Evolutionary conservation across 805 yeast species (phyloP).

Genomic region (Maudiozyma saulgeensis): DNA sequence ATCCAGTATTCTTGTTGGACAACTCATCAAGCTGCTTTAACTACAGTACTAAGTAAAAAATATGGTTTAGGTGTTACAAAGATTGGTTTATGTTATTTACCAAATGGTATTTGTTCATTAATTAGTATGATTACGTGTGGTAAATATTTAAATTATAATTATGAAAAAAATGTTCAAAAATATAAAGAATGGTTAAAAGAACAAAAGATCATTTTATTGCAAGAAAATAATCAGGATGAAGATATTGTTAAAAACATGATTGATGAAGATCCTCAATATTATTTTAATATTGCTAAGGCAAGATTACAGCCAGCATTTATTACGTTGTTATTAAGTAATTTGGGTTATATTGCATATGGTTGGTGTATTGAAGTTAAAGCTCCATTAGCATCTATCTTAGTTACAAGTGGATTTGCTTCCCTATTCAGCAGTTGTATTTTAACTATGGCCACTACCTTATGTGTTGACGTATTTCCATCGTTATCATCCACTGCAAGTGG

Average conservation of each 20-base stretch:
- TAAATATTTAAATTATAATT: slow-evolving; percentile 39
- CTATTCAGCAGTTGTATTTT: slow-evolving; percentile 48
- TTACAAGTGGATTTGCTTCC: slow-evolving; percentile 49
- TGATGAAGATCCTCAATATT: slow-evolving; percentile 22
- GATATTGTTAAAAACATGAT: slow-evolving; percentile 12
- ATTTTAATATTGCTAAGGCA: slow-evolving; percentile 46
- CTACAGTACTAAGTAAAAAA: slow-evolving; percentile 40
- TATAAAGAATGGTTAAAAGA: slow-evolving; percentile 17
- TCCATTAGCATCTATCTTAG: slow-evolving; percentile 45
- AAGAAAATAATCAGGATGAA: slow-evolving; percentile 13
- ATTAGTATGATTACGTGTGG: slow-evolving; percentile 55
- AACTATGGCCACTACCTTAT: slow-evolving; percentile 49
- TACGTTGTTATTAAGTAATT: slow-evolving; percentile 35
- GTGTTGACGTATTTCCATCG: slow-evolving; percentile 65
- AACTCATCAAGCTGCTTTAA: slow-evolving; percentile 55
- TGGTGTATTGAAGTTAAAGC: slow-evolving; percentile 54
- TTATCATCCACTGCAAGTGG: slow-evolving; percentile 68
- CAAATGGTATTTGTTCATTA: slow-evolving; percentile 65
- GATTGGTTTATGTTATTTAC: slow-evolving; percentile 63
- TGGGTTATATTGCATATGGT: slow-evolving; percentile 47
- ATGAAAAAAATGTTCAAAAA: slow-evolving; percentile 16
- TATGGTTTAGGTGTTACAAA: slow-evolving; percentile 46
- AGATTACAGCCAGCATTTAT: slow-evolving; percentile 40
- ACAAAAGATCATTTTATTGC: slow-evolving; percentile 9
- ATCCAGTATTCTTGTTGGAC: slow-evolving; percentile 64